phyloP scores from a whole-genome alignment of 352 stramenopile genomes.

The Globisporangium heterothallicum region DNA sequence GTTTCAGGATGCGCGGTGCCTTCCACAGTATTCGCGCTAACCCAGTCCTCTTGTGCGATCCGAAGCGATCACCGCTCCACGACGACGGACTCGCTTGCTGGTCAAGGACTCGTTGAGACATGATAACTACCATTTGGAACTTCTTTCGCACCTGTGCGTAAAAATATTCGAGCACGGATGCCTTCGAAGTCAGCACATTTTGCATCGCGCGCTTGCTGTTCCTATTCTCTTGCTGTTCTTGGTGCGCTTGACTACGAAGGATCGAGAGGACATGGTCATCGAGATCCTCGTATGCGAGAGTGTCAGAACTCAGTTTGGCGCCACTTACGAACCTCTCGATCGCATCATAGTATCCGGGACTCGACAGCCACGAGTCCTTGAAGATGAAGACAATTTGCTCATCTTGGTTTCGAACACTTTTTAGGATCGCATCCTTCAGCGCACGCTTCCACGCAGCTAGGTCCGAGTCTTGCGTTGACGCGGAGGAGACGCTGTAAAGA shows the following conservation, averaged over 20 bases:
- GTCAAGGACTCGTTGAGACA: no score
- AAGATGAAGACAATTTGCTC: slow-evolving; percentile 47
- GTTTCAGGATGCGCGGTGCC: slow-evolving; percentile 38
- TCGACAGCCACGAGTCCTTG: slow-evolving; percentile 34
- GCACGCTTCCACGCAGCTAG: slow-evolving; percentile 23
- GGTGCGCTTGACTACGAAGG: slow-evolving; percentile 24
- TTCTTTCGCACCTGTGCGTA: slow-evolving; percentile 30
- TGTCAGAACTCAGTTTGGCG: slow-evolving; percentile 24
- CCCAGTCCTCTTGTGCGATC: no score
- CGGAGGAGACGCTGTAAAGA: slow-evolving; percentile 20
- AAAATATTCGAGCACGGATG: slow-evolving; percentile 42
- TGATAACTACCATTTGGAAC: slow-evolving; percentile 50
- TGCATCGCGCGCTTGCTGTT: background rate
- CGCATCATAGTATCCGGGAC: slow-evolving; percentile 28
- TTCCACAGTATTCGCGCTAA: slow-evolving; percentile 26
- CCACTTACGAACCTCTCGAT: slow-evolving; percentile 49
- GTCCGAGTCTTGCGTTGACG: background rate
- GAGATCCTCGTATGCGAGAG: slow-evolving; percentile 52
- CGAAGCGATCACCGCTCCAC: background rate
- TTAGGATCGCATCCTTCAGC: slow-evolving; percentile 38
- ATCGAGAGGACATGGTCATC: slow-evolving; percentile 31
- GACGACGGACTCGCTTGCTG: background rate
- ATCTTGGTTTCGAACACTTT: slow-evolving; percentile 30
- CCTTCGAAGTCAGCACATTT: slow-evolving; percentile 34
- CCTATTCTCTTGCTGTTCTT: slow-evolving; percentile 8